Base-by-base conservation (phyloP, 805 yeast genomes). In the Nakazawaea anatomiae region DNA sequence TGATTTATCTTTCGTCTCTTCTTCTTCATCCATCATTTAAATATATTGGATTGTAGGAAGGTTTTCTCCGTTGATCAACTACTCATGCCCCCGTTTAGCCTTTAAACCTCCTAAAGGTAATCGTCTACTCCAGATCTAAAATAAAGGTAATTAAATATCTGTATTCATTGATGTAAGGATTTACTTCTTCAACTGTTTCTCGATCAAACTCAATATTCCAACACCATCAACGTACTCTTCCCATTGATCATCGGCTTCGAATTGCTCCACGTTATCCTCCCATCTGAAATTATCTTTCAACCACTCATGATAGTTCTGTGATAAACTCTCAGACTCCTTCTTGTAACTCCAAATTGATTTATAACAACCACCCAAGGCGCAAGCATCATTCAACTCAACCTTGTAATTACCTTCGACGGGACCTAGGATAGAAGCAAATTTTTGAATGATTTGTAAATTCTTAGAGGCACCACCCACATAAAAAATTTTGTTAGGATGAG, bases 281-380 rank as follows among this genome's bases (percentile, higher is more conserved):
- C 80, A 76, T 46, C 79, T 70, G 58, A 79, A 80, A 25, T 67
- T 75, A 51, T 61, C 68, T 62, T 58, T 69, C 58, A 74, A 62
- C 72, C 84, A 71, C 51, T 71, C 59, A 65, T 68, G 76, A 68
- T 75, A 79, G 4, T 62, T 58, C 5, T 58, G 55, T 2, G 51
- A 44, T 12, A 60, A 52, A 8, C 58, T 58, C 18, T 59, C 55
- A 28, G 51, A 35, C 54, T 71, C 75, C 51, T 68, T 68, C 49
- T 61, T 55, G 52, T 64, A 67, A 39, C 88, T 78, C 95, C 95
- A 89, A 45, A 83, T 71, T 1, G 96, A 92, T 62, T 87, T 86
- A 68, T 77, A 87, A 41, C 95, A 92, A 4, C 96, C 96, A 29
- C 97, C 97, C 36, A 88, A 66, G 0, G 96, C 97, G 74, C 97